phyloP scores from a whole-genome alignment of 2,329 filamentous ascomycete genomes.

The Tothia fuscella region DNA sequence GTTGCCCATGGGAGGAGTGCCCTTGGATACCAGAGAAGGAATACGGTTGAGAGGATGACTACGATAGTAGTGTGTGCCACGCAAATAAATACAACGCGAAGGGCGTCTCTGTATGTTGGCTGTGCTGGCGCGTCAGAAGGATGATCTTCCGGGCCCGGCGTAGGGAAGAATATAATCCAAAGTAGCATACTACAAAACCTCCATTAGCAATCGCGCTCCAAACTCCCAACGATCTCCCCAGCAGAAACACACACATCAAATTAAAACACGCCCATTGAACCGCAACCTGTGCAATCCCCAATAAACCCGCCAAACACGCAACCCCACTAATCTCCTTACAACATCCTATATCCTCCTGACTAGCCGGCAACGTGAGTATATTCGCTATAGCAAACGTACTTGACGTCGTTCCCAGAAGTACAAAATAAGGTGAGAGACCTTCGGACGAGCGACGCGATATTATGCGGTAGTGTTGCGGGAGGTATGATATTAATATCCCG shows the following conservation, averaged over 20 bases:
- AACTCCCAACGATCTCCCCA: no score
- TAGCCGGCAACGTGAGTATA: conserved; percentile 77
- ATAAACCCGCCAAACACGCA: conserved; percentile 71
- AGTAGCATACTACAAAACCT: conserved; percentile 60
- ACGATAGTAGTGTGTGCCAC: conserved; percentile 64
- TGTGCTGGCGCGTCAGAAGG: conserved; percentile 17
- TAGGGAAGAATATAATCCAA: conserved; percentile 85
- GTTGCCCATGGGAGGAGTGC: conserved; percentile 73
- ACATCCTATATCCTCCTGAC: conserved; percentile 70
- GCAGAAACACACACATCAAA: conserved; percentile 56
- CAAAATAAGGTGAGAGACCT: conserved; percentile 90
- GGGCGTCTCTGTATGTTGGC: conserved; percentile 63
- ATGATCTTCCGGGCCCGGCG: conserved; percentile 22
- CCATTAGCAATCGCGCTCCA: not conserved
- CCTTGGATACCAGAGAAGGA: conserved; percentile 52
- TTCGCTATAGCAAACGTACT: conserved; percentile 84
- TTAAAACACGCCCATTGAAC: conserved; percentile 88
- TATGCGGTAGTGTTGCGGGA: conserved; percentile 90
- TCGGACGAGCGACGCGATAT: conserved; percentile 75
- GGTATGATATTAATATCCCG: conserved; percentile 83
- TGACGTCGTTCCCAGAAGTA: conserved; percentile 85
- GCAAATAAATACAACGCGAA: conserved; percentile 60
- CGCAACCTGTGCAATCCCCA: conserved; percentile 85
- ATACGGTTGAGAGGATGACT: conserved; percentile 49
- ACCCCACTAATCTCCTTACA: conserved; percentile 71